phyloP scores from a whole-genome alignment of 1,139 yeast genomes.

The Nadsonia commutata region DNA sequence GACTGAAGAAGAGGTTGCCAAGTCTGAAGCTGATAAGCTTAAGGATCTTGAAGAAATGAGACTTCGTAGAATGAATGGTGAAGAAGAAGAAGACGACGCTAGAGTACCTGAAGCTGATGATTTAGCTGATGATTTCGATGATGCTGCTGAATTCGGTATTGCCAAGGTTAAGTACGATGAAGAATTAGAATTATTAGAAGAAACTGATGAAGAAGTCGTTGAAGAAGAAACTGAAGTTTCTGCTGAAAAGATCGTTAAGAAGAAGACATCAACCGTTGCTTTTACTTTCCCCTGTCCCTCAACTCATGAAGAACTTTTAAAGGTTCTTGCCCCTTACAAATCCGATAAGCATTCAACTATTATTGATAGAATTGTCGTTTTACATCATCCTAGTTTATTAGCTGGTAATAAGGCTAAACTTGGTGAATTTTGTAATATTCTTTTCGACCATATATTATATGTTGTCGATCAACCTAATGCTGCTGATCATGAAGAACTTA shows the following conservation, averaged over 20 bases:
- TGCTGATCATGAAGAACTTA: slow-evolving; percentile 25
- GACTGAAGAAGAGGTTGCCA: slow-evolving; percentile 69
- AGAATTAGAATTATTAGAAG: slow-evolving; percentile 6
- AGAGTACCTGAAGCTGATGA: slow-evolving; percentile 26
- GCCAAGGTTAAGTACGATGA: slow-evolving; percentile 8
- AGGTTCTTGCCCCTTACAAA: not conserved
- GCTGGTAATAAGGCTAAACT: slow-evolving; percentile 70
- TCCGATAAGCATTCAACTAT: slow-evolving; percentile 13
- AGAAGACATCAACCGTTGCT: slow-evolving; percentile 1
- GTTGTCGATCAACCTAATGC: slow-evolving; percentile 27
- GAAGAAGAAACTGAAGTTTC: slow-evolving; percentile 24
- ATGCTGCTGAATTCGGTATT: slow-evolving; percentile 15
- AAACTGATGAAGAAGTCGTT: slow-evolving; percentile 17
- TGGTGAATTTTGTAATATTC: slow-evolving; percentile 45
- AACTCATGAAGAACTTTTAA: slow-evolving; percentile 2
- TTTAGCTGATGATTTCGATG: slow-evolving; percentile 31
- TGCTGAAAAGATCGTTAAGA: not conserved
- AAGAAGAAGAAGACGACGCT: slow-evolving; percentile 28
- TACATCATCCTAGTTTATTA: slow-evolving; percentile 58
- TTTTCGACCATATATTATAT: slow-evolving; percentile 49
- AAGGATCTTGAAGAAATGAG: slow-evolving; percentile 65
- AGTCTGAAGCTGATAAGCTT: slow-evolving; percentile 59
- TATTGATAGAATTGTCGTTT: slow-evolving; percentile 5
- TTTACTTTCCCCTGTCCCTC: slow-evolving; percentile 4
- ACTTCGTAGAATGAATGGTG: slow-evolving; percentile 74